Base-by-base conservation (phyloP, 805 yeast genomes). In the Ogataea populi-albae region DNA sequence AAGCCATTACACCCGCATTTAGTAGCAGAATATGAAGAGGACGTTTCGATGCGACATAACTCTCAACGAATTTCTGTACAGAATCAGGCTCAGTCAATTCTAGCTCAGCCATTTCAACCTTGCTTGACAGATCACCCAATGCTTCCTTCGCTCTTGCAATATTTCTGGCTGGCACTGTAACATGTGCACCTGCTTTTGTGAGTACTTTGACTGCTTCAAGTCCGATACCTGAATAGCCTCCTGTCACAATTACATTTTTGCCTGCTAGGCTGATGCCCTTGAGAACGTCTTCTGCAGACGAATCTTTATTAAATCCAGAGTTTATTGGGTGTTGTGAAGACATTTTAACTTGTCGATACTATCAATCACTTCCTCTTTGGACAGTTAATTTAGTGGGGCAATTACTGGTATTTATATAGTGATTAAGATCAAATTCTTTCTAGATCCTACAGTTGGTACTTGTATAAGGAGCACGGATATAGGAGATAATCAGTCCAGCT, bases 1-100 rank as follows among this genome's bases (percentile, higher is more conserved):
- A 9, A 15, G 40, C 40, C 40, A 36, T 26, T 22, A 36, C 19
- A 8, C 35, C 40, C 7, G 35, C 40, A n/a, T 36, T 36, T 15
- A 31, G 22, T 5, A 36, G 18, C 16, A 36, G 25, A 26, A 36
- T 26, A 19, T 31, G 40, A 9, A 36, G 35, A 7, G 40, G 40
- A 21, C 35, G 25, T 17, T 24, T 34, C 9, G 40, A 36, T 12
- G 25, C 28, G 19, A 36, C 32, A 20, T 23, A 30, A n/a, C 27
- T 20, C 5, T 36, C 33, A 11, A 33, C 26, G 7, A 34, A 17
- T 4, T 6, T 10, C 5, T 34, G 17, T 17, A 34, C 23, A 12
- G 38, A 27, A 5, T 21, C 28, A 5, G 38, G 33, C 6, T 34
- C 38, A 16, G 19, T 22, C 23, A 34, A 19, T 11, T 34, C 38